Percentiles rank a stretch among this genome's conserved stretches.
Conservation (phyloP, 345 rosid species). For the Eutrema yunnanense region DNA sequence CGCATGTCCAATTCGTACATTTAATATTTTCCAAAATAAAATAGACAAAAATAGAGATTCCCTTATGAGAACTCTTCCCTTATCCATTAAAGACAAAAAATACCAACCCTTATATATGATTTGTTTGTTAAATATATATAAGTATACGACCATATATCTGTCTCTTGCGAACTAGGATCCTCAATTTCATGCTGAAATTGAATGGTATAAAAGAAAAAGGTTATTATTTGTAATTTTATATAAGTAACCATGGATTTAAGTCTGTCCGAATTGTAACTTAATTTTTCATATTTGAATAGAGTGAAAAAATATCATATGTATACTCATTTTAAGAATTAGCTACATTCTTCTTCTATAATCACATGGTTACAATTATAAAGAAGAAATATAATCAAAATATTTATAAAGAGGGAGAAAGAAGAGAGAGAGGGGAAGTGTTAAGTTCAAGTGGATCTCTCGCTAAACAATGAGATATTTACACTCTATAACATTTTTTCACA, state of each 20-base stretch:
- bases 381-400: not conserved
- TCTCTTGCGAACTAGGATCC: not conserved
- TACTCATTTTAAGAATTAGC: not conserved
- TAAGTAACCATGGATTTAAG: not conserved
- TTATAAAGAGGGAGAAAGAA: not conserved
- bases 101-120: conserved; percentile 1
- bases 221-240: not conserved
- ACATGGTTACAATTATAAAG: not conserved
- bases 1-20: conserved; percentile 15
- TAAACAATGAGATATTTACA: conserved; percentile 15
- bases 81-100: conserved; percentile 17
- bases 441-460: conserved; percentile 24
- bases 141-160: not conserved
- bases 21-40: not conserved
- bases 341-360: not conserved
- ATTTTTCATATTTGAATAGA: not conserved
- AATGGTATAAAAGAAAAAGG: not conserved
- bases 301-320: not conserved
- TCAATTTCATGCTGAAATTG: not conserved
- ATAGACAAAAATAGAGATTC: conserved; percentile 16
- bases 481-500: no score
- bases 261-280: not conserved
- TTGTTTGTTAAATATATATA: conserved; percentile 1
- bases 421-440: not conserved
- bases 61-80: not conserved